Evolutionary conservation across 1,284 basidiomycete genomes (phyloP).

Genomic region (Tetrapyrgos nigripes): DNA sequence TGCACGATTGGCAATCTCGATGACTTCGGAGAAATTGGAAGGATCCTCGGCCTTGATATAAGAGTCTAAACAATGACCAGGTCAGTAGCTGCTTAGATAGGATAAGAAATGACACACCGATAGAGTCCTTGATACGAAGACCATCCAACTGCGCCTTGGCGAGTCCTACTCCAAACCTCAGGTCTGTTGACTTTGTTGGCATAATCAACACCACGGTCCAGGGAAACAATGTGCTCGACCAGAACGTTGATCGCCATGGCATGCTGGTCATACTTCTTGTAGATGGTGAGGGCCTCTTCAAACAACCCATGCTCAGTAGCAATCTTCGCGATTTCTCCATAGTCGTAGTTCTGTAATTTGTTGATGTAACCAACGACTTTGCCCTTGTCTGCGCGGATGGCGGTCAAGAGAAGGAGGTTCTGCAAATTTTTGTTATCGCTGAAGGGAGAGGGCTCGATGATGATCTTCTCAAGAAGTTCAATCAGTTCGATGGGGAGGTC

Average conservation of each 20-base stretch:
- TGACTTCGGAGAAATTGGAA: conserved; percentile 94
- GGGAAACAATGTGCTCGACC: conserved; percentile 97
- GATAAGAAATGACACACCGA: conserved; percentile 61
- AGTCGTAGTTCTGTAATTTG: conserved; percentile 95
- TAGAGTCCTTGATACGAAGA: conserved; percentile 97
- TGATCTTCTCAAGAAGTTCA: conserved; percentile 98
- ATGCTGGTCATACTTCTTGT: conserved; percentile 94
- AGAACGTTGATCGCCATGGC: conserved; percentile 97
- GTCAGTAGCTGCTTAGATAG: neutral
- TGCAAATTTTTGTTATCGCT: conserved; percentile 97
- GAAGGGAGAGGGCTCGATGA: conserved; percentile 97
- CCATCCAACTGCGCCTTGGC: conserved; percentile 99
- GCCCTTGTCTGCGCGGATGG: conserved; percentile 97
- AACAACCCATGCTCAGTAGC: conserved; percentile 96
- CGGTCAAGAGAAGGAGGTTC: conserved; percentile 94
- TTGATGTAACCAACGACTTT: conserved; percentile 99
- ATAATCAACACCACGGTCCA: conserved; percentile 96
- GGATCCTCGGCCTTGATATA: conserved; percentile 99
- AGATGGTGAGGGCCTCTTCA: conserved; percentile 97
- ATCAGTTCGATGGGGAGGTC: conserved; percentile 98
- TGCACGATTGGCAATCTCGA: conserved; percentile 95
- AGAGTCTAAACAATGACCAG: conserved; percentile 68
- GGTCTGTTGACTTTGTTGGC: conserved; percentile 97
- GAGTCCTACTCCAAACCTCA: conserved; percentile 95
- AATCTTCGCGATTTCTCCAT: conserved; percentile 95